Evolutionary conservation across 1,139 yeast species (phyloP).

Genomic region (Saccharomyces pastorianus): DNA sequence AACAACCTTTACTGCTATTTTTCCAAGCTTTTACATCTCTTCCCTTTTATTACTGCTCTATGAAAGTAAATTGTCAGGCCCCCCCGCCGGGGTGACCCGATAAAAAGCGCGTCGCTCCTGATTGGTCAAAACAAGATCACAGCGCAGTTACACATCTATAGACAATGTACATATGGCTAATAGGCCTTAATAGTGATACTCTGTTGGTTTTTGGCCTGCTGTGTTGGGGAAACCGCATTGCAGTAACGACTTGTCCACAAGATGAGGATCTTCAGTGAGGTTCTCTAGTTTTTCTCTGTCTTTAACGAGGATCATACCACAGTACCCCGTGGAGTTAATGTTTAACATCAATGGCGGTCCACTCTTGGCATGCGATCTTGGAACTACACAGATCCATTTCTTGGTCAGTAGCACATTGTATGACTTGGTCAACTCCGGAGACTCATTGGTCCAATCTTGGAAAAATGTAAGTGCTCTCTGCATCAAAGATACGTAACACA

Average conservation of each 20-base stretch:
- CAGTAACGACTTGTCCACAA: conserved; percentile 42
- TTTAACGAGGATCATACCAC: conserved; percentile 74
- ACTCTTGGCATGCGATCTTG: conserved; percentile 45
- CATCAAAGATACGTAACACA: conserved; percentile 61
- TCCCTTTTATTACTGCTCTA: neutral
- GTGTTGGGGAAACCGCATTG: conserved; percentile 62
- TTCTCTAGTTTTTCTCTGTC: conserved; percentile 43
- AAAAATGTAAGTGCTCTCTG: conserved; percentile 62
- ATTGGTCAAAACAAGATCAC: conserved; percentile 3
- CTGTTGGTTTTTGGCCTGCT: conserved; percentile 37
- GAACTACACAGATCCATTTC: conserved; percentile 79
- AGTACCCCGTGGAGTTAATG: conserved; percentile 70
- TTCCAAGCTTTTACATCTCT: neutral
- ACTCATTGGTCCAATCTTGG: conserved; percentile 42
- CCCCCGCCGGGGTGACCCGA: neutral
- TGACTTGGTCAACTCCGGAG: conserved; percentile 35
- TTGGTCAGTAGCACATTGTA: conserved; percentile 78
- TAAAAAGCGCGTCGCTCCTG: conserved; percentile 1
- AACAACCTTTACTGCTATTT: neutral
- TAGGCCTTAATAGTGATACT: conserved; percentile 36
- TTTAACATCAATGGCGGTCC: conserved; percentile 38
- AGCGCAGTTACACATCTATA: neutral
- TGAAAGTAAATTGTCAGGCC: neutral
- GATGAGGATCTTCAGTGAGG: conserved; percentile 33
- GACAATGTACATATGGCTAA: neutral